Base-by-base conservation (phyloP, 495 filamentous ascomycete species). In the Aspergillus nidulans region DNA sequence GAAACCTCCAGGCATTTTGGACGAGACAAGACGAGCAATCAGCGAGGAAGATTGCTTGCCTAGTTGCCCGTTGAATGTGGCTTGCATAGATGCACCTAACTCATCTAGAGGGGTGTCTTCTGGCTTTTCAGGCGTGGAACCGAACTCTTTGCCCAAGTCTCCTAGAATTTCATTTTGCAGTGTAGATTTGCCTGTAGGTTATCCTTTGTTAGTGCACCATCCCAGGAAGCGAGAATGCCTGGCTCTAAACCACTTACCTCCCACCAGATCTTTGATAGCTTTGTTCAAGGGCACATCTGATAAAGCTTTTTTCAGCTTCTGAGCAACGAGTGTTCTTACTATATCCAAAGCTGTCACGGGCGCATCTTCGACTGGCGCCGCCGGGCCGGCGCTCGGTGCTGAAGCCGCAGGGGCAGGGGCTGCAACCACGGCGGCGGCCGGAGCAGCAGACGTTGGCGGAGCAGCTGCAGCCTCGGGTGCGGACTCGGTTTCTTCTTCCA, bases 1-100 rank as follows among this genome's bases (percentile, higher is more conserved):
- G 80, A 97, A 99, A 45, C 94, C 94, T 65, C 92, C 95, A 28
- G 94, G 95, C 94, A 99, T 97, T 71, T 99, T 99, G 5, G 94
- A 96, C 4, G 95, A 97, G 24, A 99, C 92, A 66, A 97, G 77
- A 56, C 92, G 85, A 26, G 95, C 92, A 64, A 97, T 86, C 49
- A 97, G 83, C 4, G 94, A 95, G 25, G 90, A 90, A 0, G 94
- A 92, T 52, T 97, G 94, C 74, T 99, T 97, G 60, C 94, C 94
- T 46, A 97, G 84, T 74, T 97, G 91, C 47, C 94, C 94, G 70
- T 96, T 94, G 77, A 97, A 99, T 25, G 94, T 97, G 24, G 90
- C 85, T 73, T 97, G 95, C 88, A 99, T 96, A 8, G 94, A 79
- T 45, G 89, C 91, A 71, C 94, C 90, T 46, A 99, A 78, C 75